phyloP scores from a whole-genome alignment of 176 grass and related monocot species.

The Cenchrus americanus region DNA sequence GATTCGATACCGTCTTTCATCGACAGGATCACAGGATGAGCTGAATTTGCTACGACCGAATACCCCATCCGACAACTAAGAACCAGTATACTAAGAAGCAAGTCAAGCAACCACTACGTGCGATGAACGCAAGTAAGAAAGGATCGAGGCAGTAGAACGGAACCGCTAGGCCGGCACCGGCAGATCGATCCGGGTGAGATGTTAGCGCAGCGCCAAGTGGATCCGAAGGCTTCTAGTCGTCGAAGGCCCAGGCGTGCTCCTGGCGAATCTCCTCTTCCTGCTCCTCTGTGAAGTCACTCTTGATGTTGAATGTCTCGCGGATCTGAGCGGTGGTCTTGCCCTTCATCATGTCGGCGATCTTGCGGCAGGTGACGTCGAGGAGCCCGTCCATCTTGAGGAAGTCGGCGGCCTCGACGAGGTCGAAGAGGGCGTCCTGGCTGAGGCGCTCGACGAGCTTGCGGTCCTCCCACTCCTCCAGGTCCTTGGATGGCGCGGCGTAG shows the following conservation, averaged over 20 bases:
- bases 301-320: neutral
- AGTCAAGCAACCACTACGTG: neutral
- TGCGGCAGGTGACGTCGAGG: neutral
- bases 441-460: neutral
- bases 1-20: neutral
- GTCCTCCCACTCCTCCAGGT: neutral
- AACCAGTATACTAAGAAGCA: neutral
- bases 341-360: conserved; percentile 8
- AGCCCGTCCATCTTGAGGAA: conserved; percentile 10
- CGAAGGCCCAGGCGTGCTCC: conserved; percentile 34
- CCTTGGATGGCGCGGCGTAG: neutral
- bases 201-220: neutral
- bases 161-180: neutral
- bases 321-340: conserved; percentile 10
- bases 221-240: neutral
- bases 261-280: conserved; percentile 2
- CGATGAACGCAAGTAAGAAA: neutral
- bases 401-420: neutral
- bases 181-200: neutral
- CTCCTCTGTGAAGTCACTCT: neutral
- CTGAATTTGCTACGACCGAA: neutral
- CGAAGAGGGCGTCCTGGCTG: neutral
- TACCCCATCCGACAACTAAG: neutral
- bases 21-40: neutral
- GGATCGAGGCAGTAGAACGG: neutral